phyloP scores from a whole-genome alignment of 2,329 filamentous ascomycete species.

The Sarocladium oryzae region DNA sequence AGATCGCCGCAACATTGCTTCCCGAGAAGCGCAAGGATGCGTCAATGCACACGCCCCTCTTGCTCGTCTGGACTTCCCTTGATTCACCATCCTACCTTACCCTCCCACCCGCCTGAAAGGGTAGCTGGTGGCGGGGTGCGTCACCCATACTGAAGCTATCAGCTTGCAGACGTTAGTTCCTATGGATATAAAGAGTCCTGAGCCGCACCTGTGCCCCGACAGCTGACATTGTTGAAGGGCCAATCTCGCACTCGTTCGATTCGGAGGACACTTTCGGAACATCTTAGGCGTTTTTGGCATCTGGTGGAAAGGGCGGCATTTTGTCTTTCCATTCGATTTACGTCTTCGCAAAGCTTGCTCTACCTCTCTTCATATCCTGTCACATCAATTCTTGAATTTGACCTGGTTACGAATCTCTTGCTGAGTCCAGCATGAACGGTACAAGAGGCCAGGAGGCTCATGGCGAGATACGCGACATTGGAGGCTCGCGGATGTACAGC shows the following conservation, averaged over 20 bases:
- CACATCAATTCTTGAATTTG: neutral
- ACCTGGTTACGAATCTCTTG: neutral
- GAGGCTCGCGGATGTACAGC: slow-evolving; percentile 26
- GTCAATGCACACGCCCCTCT: too few species aligned
- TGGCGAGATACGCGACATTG: slow-evolving; percentile 31
- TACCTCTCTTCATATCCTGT: too few species aligned
- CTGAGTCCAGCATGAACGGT: neutral
- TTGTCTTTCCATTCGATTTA: neutral
- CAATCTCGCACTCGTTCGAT: neutral
- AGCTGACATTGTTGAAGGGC: too few species aligned
- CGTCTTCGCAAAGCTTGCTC: neutral
- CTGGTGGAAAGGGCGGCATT: neutral
- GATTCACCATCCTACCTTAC: neutral
- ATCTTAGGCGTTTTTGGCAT: slow-evolving; percentile 1
- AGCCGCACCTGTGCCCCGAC: too few species aligned
- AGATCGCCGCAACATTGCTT: too few species aligned
- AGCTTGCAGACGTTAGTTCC: neutral
- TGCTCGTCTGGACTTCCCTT: neutral
- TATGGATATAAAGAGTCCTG: neutral
- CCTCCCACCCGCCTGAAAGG: neutral
- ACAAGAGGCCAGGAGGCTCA: slow-evolving; percentile 13
- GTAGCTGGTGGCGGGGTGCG: neutral
- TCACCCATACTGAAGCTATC: neutral
- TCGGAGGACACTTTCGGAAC: neutral
- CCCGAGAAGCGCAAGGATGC: too few species aligned